Evolutionary conservation across 73 alveolate species (phyloP), one percentile per base, ranked within the genome.

Genomic region (Stentor coeruleus): DNA sequence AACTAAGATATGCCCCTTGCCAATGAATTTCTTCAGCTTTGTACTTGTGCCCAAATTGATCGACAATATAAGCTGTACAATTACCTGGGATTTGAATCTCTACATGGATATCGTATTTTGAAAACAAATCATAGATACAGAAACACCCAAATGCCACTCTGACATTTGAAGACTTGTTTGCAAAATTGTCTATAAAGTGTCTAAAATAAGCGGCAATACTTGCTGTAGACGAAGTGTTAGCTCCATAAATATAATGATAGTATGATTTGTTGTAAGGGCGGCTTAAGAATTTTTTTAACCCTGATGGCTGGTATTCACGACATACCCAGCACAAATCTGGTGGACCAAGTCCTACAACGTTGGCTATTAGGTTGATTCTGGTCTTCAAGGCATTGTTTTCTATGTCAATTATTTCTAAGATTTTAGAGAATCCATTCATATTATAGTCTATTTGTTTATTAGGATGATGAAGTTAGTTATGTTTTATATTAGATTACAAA

Each of bases 181-280:
- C n/a, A 66, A 31, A 66, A 59, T 85, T 88, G 74, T 94, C 88
- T 33, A 91, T 88, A 82, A 89, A 84, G 74, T 85, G 85, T 59
- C 91, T 87, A 49, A 94, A 92, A 82, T 94, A 94, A 37, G 95
- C 97, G 38, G 96, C 93, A 39, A 94, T 90, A 41, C 91, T 86
- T 59, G 98, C 96, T 3, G 95, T 89, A 30, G 94, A 90, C 30
- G 97, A 91, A 26, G 96, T 85, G 89, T 94, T 94, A 6, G 90
- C 90, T 1, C 98, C 98, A 77, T 94, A 94, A n/a, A 94, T 90
- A 83, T 90, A 92, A 82, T 94, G 98, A 84, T 87, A 92, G 55
- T 74, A 85, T 66, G 40, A 20, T 20, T 40, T 66, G 14, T 66
- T 20, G 37, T 20, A 20, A 20, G 79, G 79, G 20, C 33, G n/a